These are phyloP conservation scores for Debaryomycetaceae sp. DNA, from an alignment of 1,139 yeast species.

Conservation along the genomic window DNA sequence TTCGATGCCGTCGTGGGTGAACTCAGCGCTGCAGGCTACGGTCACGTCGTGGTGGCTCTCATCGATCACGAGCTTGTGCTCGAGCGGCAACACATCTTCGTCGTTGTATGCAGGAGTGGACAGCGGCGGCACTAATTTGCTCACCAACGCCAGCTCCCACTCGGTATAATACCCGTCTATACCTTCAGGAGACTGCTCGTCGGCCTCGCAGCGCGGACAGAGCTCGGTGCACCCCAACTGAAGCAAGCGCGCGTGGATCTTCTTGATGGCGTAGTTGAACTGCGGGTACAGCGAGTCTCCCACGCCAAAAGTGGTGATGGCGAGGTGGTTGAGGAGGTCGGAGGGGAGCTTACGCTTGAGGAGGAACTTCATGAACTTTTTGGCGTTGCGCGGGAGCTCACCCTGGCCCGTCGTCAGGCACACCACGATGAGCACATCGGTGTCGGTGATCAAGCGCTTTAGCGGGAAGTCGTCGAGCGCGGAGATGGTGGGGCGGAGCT, in stretches of 20 bases:
- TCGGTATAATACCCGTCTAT: slow-evolving; percentile 71
- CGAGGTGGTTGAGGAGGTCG: slow-evolving; percentile 57
- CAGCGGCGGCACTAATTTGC: slow-evolving; percentile 32
- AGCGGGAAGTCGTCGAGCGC: slow-evolving; percentile 63
- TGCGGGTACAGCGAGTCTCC: slow-evolving; percentile 94
- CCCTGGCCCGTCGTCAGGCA: slow-evolving; percentile 98
- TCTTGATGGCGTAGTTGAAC: slow-evolving; percentile 80
- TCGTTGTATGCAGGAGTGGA: slow-evolving; percentile 8
- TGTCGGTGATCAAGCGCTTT: slow-evolving; percentile 45
- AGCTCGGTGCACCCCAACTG: slow-evolving; percentile 82
- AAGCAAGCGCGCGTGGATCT: slow-evolving; percentile 68
- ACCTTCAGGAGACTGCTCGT: slow-evolving; percentile 79
- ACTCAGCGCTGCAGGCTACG: slow-evolving; percentile 3
- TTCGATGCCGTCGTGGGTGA: slow-evolving; percentile 7
- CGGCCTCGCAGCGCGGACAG: slow-evolving; percentile 78
- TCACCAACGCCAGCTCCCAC: slow-evolving; percentile 54
- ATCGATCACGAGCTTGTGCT: slow-evolving; percentile 9
- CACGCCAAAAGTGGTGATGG: slow-evolving; percentile 74
- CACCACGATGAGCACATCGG: slow-evolving; percentile 53
- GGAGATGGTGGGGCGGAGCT: slow-evolving; percentile 47
- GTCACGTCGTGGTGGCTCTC: background rate
- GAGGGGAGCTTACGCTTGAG: slow-evolving; percentile 63
- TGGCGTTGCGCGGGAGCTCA: slow-evolving; percentile 77
- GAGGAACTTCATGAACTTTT: slow-evolving; percentile 68
- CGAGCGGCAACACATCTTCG: slow-evolving; percentile 16